phyloP scores from a whole-genome alignment of 306 rosid species.

The Vigna trinervia region DNA sequence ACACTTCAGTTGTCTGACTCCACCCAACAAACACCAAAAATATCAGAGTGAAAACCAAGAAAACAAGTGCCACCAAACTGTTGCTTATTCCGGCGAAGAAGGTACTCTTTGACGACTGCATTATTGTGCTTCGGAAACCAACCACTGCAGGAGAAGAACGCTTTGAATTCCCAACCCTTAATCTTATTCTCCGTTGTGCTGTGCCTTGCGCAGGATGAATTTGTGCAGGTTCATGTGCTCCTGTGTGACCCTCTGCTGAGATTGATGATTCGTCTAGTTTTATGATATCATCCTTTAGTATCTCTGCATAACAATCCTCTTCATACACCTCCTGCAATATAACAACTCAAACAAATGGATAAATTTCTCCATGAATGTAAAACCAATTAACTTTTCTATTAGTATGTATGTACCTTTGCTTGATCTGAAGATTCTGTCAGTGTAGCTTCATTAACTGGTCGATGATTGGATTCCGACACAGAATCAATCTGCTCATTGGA shows the following conservation, averaged over 20 bases:
- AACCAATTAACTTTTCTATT: no score
- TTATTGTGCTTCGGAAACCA: constrained; percentile 35
- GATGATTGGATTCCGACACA: constrained; percentile 61
- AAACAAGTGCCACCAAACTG: constrained; percentile 16
- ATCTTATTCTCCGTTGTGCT: constrained; percentile 67
- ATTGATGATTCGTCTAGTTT: constrained; percentile 67
- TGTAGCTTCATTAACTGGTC: constrained; percentile 50
- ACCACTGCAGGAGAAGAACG: constrained; percentile 24
- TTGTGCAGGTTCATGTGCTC: constrained; percentile 41
- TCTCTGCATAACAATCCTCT: constrained; percentile 82
- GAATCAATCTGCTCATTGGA: constrained; percentile 76
- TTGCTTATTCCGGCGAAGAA: constrained; percentile 20
- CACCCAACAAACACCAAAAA: constrained; percentile 46
- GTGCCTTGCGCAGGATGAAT: constrained; percentile 62
- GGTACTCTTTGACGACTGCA: constrained; percentile 40
- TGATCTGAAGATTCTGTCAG: constrained; percentile 52
- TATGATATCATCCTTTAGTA: constrained; percentile 84
- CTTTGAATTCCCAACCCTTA: constrained; percentile 43
- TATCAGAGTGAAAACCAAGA: constrained; percentile 45
- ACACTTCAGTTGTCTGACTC: constrained; percentile 42
- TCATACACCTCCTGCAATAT: constrained; percentile 61
- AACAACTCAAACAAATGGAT: background rate
- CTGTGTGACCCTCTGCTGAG: constrained; percentile 44
- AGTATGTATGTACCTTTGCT: constrained; percentile 51
- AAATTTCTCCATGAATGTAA: no score